A percentile compares a stretch with the other conserved stretches of the same genome.
Evolutionary conservation across 2,329 filamentous ascomycete species (phyloP).

Genomic region (Macroventuria anomochaeta): DNA sequence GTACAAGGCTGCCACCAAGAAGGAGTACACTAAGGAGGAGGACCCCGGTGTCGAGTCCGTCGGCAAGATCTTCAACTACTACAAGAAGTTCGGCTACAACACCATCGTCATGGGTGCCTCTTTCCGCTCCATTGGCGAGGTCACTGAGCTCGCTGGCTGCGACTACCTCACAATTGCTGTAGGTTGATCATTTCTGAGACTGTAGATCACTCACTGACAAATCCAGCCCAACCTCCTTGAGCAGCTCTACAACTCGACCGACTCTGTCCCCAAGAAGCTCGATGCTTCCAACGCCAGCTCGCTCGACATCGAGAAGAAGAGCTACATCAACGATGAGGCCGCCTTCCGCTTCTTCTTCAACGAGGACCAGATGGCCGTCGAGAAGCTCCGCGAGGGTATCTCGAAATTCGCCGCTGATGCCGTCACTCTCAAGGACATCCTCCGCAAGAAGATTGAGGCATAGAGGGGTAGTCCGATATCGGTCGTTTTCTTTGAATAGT

Average conservation of each 20-base stretch:
- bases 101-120: slow-evolving; percentile 99
- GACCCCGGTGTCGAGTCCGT: slow-evolving; percentile 97
- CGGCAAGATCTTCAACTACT: slow-evolving; percentile 98
- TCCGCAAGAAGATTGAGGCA: slow-evolving; percentile 79
- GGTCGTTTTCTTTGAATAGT: slow-evolving; percentile 24
- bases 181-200: slow-evolving; percentile 49
- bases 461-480: slow-evolving; percentile 40
- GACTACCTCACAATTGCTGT: slow-evolving; percentile 99
- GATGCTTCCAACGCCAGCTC: slow-evolving; percentile 69
- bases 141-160: slow-evolving; percentile 96
- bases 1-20: slow-evolving; percentile 96
- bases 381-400: slow-evolving; percentile 99
- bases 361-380: slow-evolving; percentile 98
- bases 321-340: slow-evolving; percentile 88
- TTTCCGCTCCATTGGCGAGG: slow-evolving; percentile 95
- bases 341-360: slow-evolving; percentile 99
- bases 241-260: slow-evolving; percentile 85
- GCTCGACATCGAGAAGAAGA: slow-evolving; percentile 84
- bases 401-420: slow-evolving; percentile 99
- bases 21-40: slow-evolving; percentile 86
- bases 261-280: slow-evolving; percentile 90
- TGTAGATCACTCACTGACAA: slow-evolving; percentile 20
- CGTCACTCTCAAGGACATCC: slow-evolving; percentile 87
- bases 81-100: slow-evolving; percentile 99
- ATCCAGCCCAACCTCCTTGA: slow-evolving; percentile 86